These are phyloP conservation scores for Tricholoma hemisulphureum DNA, from an alignment of 768 basidiomycete genomes.

Conservation along the genomic window DNA sequence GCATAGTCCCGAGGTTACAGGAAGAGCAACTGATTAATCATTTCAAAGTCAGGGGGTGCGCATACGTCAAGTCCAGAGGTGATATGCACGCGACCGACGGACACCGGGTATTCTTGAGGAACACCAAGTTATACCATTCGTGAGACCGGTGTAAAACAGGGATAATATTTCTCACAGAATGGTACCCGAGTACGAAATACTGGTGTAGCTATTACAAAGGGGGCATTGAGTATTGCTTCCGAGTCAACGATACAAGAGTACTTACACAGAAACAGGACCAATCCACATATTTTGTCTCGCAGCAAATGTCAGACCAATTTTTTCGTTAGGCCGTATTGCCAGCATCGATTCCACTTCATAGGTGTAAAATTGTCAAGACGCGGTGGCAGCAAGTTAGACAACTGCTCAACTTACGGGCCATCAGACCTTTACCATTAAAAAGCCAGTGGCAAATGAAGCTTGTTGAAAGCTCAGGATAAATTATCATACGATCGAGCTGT, in stretches of 20 bases:
- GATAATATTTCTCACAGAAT: constrained; percentile 18
- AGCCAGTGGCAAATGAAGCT: constrained; percentile 18
- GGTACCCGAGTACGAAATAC: constrained; percentile 25
- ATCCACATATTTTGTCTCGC: constrained; percentile 48
- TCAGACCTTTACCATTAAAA: constrained; percentile 22
- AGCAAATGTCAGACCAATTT: constrained; percentile 48
- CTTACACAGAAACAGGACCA: constrained; percentile 41
- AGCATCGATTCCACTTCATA: constrained; percentile 47
- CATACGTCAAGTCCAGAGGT: not conserved
- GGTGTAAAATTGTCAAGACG: not conserved
- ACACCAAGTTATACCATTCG: not conserved
- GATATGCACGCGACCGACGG: not conserved
- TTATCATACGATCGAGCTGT: constrained; percentile 39
- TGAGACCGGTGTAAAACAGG: constrained; percentile 3
- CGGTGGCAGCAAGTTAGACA: not conserved
- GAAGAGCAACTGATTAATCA: not conserved
- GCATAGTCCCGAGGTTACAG: not conserved
- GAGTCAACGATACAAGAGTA: not conserved
- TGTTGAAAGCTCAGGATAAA: not conserved
- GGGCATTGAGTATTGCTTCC: not conserved
- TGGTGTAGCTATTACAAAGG: constrained; percentile 17
- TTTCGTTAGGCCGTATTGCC: constrained; percentile 51
- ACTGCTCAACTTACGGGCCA: constrained; percentile 50
- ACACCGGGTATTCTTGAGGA: constrained; percentile 33
- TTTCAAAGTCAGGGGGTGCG: not conserved